These are phyloP conservation scores for Carex pumila DNA, from an alignment of 176 grass and related monocot species.

Conservation along the genomic window DNA sequence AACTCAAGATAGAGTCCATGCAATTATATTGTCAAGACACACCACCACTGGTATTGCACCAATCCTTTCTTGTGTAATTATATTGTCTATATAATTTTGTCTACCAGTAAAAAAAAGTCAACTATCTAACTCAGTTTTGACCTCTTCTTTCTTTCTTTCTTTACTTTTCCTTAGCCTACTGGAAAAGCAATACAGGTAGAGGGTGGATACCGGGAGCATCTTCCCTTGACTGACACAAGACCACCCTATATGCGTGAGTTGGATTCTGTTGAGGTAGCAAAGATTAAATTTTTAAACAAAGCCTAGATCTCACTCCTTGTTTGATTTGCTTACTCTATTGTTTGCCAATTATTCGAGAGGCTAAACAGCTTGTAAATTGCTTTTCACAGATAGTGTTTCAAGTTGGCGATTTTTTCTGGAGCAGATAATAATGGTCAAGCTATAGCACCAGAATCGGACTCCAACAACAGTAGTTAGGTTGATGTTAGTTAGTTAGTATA, in stretches of 20 bases:
- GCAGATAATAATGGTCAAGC: slow-evolving; percentile 28
- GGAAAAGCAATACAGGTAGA: slow-evolving; percentile 97
- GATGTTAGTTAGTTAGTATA: too few species aligned
- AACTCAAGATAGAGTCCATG: slow-evolving; percentile 88
- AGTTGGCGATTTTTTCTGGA: slow-evolving; percentile 41
- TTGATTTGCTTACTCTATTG: background rate
- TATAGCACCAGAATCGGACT: too few species aligned
- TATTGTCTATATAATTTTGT: background rate
- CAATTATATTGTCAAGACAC: slow-evolving; percentile 27
- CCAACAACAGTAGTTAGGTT: too few species aligned
- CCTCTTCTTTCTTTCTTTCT: background rate
- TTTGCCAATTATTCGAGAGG: background rate
- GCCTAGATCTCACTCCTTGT: background rate
- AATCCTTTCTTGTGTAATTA: background rate
- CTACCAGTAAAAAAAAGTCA: background rate
- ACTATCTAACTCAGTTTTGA: background rate
- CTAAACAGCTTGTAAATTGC: slow-evolving; percentile 8
- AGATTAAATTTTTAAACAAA: background rate
- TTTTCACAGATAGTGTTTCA: slow-evolving; percentile 60
- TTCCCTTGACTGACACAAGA: slow-evolving; percentile 83
- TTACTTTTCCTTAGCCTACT: slow-evolving; percentile 39
- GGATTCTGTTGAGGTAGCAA: slow-evolving; percentile 92
- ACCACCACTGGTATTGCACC: slow-evolving; percentile 11
- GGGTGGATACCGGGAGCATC: slow-evolving; percentile 55
- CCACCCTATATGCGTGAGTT: slow-evolving; percentile 60